Evolutionary conservation across 768 basidiomycete genomes (phyloP), one percentile per base, ranked within the genome.

Genomic region (Infundibulicybe gibba): DNA sequence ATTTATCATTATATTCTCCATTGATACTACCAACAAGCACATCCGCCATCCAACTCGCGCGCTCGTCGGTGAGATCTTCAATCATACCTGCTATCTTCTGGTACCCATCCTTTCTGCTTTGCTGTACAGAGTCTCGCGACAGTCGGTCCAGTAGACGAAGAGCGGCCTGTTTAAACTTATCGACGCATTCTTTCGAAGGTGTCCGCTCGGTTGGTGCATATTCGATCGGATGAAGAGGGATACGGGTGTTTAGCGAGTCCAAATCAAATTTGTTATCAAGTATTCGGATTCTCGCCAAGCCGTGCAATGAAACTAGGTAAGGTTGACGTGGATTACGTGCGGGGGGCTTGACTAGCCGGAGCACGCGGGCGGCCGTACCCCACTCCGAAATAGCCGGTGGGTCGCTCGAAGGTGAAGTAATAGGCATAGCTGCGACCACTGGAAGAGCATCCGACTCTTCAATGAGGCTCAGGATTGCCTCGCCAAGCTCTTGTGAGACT

Each of bases 1-100:
- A 72, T 61, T 83, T 87, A 61, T 91, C 89, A 3, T 65, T 66
- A 52, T 85, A 86, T 44, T 86, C 86, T 3, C 74, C 76, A 43
- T 80, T 77, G 15, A 85, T 64, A n/a, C 67, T 74, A 9, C 83
- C 75, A 13, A 90, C 74, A 31, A 91, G 73, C 11, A 89, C 80
- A 56, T 91, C 89, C 0, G 87, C 86, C 75, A 90, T 81, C 80
- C 84, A 87, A 3, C 81, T 76, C 0, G 83, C 79, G 21, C 80
- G 69, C 8, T 77, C 73, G 53, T 79, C 75, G 0, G 82, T 75
- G 13, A 84, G 74, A 32, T 91, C 86, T 49, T 90, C 87, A 9
- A 90, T 69, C 78, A 90, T 85, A 30, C 67, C 68, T 3, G 83
- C 73, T 44, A 89, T 80, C 63, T 83, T 86, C 56, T 73, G 62